Percentiles rank a stretch among this genome's conserved stretches.
These are phyloP conservation scores for Pyropia yezoensis DNA, from an alignment of 23 red algal genomes.

Conservation along the genomic window DNA sequence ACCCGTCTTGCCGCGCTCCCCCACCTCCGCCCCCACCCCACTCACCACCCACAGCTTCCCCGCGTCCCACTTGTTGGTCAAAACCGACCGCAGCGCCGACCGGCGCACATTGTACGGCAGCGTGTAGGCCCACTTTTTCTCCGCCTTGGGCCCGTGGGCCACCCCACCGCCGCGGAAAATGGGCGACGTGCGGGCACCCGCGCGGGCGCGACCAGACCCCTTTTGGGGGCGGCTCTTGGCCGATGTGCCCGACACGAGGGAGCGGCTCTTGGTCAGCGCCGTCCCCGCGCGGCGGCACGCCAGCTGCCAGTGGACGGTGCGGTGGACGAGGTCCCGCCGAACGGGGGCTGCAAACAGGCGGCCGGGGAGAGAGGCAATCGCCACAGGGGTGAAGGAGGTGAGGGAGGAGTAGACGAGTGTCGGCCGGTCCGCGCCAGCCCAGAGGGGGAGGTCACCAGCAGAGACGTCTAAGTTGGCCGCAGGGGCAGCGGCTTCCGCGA, in stretches of 20 bases:
- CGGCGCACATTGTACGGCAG: constrained; percentile 42
- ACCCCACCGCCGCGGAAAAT: constrained; percentile 77
- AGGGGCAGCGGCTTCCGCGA: too few relatives aligned
- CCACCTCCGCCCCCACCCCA: constrained; percentile 4
- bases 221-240: constrained; percentile 90
- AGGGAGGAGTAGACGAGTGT: constrained; percentile 50
- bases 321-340: constrained; percentile 81
- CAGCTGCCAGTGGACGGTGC: constrained; percentile 72
- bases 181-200: constrained; percentile 58
- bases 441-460: constrained; percentile 7
- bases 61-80: constrained; percentile 42
- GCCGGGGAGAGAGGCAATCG: constrained; percentile 32
- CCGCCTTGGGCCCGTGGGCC: constrained; percentile 54
- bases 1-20: constrained; percentile 13
- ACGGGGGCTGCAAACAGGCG: constrained; percentile 75
- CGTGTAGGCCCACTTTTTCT: constrained; percentile 13
- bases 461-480: too few relatives aligned
- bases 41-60: constrained; percentile 77
- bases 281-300: constrained; percentile 68
- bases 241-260: constrained; percentile 65
- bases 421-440: constrained; percentile 54
- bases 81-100: constrained; percentile 57
- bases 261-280: constrained; percentile 64
- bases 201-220: constrained; percentile 68
- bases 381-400: constrained; percentile 42